phyloP scores from a whole-genome alignment of 768 basidiomycete genomes.

The Nidularia sp. region DNA sequence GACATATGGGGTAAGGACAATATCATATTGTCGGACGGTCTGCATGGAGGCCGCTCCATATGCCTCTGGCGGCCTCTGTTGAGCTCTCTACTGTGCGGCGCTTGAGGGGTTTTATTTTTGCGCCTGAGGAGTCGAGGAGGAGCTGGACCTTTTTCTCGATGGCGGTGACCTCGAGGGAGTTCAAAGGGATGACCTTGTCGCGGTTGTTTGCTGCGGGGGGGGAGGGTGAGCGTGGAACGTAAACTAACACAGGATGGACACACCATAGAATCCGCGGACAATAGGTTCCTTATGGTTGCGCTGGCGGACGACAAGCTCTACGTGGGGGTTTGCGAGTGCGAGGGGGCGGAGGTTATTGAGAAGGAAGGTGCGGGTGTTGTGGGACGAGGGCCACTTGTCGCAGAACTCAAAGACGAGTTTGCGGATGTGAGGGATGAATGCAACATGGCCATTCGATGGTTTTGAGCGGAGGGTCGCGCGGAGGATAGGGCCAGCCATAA shows the following conservation, averaged over 20 bases:
- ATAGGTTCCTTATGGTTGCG: slow-evolving; percentile 75
- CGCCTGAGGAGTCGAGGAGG: slow-evolving; percentile 82
- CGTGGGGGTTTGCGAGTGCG: slow-evolving; percentile 73
- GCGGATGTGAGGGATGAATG: slow-evolving; percentile 74
- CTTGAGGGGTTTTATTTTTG: slow-evolving; percentile 80
- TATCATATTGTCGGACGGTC: slow-evolving; percentile 51
- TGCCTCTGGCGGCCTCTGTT: slow-evolving; percentile 78
- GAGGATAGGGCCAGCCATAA: slow-evolving; percentile 25
- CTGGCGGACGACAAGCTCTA: slow-evolving; percentile 81
- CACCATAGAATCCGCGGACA: slow-evolving; percentile 80
- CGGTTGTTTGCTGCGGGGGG: slow-evolving; percentile 68
- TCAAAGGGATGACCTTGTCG: slow-evolving; percentile 84
- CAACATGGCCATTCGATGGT: slow-evolving; percentile 70
- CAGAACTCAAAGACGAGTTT: slow-evolving; percentile 90
- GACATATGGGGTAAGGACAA: slow-evolving; percentile 5
- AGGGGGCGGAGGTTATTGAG: slow-evolving; percentile 56
- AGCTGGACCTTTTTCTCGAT: slow-evolving; percentile 79
- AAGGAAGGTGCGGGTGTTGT: slow-evolving; percentile 68
- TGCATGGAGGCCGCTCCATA: slow-evolving; percentile 88
- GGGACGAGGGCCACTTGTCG: slow-evolving; percentile 75
- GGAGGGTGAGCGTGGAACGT: slow-evolving; percentile 11
- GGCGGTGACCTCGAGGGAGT: slow-evolving; percentile 67
- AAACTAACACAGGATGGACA: slow-evolving; percentile 16
- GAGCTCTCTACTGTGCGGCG: slow-evolving; percentile 73
- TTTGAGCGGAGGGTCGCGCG: slow-evolving; percentile 46